phyloP scores from a whole-genome alignment of 2,329 filamentous ascomycete genomes.

The Alternaria arbusti region DNA sequence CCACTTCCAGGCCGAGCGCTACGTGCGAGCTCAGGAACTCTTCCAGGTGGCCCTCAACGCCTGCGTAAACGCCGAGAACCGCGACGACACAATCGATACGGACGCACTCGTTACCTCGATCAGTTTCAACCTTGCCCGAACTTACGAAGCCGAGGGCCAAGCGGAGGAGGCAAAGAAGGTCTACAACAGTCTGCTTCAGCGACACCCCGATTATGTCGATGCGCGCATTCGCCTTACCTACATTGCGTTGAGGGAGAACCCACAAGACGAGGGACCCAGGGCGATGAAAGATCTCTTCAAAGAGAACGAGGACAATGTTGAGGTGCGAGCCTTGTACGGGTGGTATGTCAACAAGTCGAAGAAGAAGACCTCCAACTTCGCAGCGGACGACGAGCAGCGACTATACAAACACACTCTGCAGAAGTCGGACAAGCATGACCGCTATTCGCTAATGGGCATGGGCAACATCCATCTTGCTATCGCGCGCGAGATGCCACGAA shows the following conservation, averaged over 20 bases:
- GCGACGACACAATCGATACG: constrained; percentile 77
- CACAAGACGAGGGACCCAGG: constrained; percentile 85
- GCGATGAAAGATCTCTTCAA: constrained; percentile 86
- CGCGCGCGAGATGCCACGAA: constrained; percentile 92
- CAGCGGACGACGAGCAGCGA: constrained; percentile 87
- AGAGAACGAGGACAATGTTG: constrained; percentile 81
- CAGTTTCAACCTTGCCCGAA: constrained; percentile 93
- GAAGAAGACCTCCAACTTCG: constrained; percentile 79
- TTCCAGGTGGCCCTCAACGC: constrained; percentile 92
- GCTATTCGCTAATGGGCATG: constrained; percentile 97
- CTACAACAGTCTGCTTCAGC: constrained; percentile 83
- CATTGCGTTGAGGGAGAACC: constrained; percentile 81
- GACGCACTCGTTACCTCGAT: constrained; percentile 95
- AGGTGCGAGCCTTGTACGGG: constrained; percentile 90
- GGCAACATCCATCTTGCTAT: constrained; percentile 89
- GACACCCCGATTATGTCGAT: constrained; percentile 91
- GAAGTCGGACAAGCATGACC: constrained; percentile 89
- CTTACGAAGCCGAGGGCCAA: constrained; percentile 85
- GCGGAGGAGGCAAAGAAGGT: constrained; percentile 84
- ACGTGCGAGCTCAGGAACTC: constrained; percentile 78
- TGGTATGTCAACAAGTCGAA: constrained; percentile 94
- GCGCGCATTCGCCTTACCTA: constrained; percentile 88
- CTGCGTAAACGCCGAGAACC: constrained; percentile 80
- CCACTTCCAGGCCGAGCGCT: constrained; percentile 85
- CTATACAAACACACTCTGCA: constrained; percentile 97